Conservation (phyloP, 306 rosid genomes). For the Quillaja saponaria region DNA sequence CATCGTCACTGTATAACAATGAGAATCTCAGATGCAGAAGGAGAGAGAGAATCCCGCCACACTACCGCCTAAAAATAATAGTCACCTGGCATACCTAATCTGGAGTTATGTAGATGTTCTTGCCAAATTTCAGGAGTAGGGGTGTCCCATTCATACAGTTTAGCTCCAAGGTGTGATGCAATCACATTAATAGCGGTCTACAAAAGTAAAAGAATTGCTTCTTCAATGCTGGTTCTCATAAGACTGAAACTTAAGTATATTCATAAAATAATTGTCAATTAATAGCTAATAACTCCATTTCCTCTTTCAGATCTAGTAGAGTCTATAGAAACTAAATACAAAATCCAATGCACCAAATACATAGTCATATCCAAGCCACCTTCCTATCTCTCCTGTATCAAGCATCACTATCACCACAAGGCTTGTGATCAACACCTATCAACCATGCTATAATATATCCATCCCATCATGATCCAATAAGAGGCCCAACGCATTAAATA, state of each 20-base stretch:
- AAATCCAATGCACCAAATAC: conserved; percentile 16
- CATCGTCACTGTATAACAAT: conserved; percentile 21
- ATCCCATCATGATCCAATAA: background rate
- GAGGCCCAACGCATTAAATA: conserved; percentile 16
- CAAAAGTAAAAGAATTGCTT: too few species aligned
- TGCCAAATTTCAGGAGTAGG: conserved; percentile 94
- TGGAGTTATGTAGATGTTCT: conserved; percentile 75
- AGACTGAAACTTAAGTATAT: too few species aligned
- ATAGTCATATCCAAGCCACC: conserved; percentile 23
- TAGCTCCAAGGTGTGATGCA: conserved; percentile 75
- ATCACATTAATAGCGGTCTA: conserved; percentile 72
- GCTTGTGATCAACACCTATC: background rate
- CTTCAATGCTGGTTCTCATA: too few species aligned
- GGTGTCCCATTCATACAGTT: conserved; percentile 79
- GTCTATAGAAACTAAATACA: conserved; percentile 8
- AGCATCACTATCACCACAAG: conserved; percentile 8
- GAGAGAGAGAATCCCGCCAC: conserved; percentile 10
- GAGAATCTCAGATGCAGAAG: conserved; percentile 22
- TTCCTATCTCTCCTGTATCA: conserved; percentile 15
- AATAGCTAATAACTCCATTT: too few species aligned
- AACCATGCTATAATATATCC: background rate
- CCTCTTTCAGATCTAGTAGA: conserved; percentile 17
- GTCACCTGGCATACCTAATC: conserved; percentile 54
- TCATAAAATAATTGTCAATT: too few species aligned
- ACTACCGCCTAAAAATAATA: conserved; percentile 16